A percentile compares a stretch with the other conserved stretches of the same genome.
phyloP scores from a whole-genome alignment of 2,329 filamentous ascomycete species.

The Zymoseptoria crescenta region DNA sequence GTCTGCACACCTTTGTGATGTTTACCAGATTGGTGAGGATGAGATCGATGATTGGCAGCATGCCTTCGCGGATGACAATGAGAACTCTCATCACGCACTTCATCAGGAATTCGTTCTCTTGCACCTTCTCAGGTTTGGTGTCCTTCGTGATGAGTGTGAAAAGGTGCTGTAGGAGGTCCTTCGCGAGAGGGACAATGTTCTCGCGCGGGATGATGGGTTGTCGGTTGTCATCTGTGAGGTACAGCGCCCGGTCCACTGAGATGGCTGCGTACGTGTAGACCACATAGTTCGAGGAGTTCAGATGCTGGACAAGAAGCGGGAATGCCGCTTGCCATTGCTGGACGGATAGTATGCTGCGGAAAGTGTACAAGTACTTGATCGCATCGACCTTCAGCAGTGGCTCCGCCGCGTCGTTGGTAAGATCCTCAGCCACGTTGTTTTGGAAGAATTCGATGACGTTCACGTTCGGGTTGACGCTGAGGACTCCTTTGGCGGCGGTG shows the following conservation, averaged over 20 bases:
- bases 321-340: constrained; percentile 88
- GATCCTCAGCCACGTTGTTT: constrained; percentile 80
- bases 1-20: constrained; percentile 85
- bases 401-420: constrained; percentile 64
- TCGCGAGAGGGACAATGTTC: constrained; percentile 72
- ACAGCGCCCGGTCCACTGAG: constrained; percentile 86
- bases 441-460: constrained; percentile 94
- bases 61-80: constrained; percentile 82
- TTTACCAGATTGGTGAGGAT: constrained; percentile 77
- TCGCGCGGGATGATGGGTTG: constrained; percentile 71
- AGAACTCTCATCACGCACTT: constrained; percentile 96
- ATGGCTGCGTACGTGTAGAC: constrained; percentile 97
- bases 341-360: constrained; percentile 87
- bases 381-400: constrained; percentile 93
- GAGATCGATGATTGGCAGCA: constrained; percentile 64
- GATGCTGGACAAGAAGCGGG: constrained; percentile 80
- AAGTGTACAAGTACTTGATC: constrained; percentile 95
- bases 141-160: constrained; percentile 88
- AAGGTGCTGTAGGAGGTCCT: constrained; percentile 79
- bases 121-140: constrained; percentile 77
- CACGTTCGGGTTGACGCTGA: constrained; percentile 66
- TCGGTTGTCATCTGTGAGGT: constrained; percentile 66
- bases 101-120: constrained; percentile 99
- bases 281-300: constrained; percentile 85
- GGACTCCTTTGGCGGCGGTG: constrained; percentile 82